Base-by-base conservation (phyloP, 257 asterid genomes). In the Solanum pinnatisectum region DNA sequence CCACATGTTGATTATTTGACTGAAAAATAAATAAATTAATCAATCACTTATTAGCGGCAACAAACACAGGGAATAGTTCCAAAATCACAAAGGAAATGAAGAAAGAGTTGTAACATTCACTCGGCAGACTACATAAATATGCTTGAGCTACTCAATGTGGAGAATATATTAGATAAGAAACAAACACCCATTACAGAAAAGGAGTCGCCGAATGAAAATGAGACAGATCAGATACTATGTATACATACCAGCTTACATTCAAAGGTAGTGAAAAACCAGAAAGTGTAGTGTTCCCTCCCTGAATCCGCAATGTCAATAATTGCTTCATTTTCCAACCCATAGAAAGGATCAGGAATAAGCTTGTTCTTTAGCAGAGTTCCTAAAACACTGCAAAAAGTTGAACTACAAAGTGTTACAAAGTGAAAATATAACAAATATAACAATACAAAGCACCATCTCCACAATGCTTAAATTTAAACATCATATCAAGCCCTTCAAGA, bases 271-370 rank as follows among this genome's bases (percentile, higher is more conserved):
- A 94, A 96, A 93, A 96, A 97, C 99, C 99, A 97, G 96, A 96
- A 95, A 78, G 99, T 96, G 91, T 96, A 97, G 88, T 96, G 89
- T 39, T 94, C 98, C 94, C 99, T 94, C 88, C 99, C 99, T 1
- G 99, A 97, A 88, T 94, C 95, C 16, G 93, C 98, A 86, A 97
- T 96, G 87, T 97, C 99, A 82, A 97, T 63, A 81, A 97, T 97
- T 56, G 96, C 35, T 94, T 94, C 95, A 79, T 97, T 97, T 89
- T 90, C 94, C 93, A 97, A 91, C 87, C 99, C 99, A 87, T 95
- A 97, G 88, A 97, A 97, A 77, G 99, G 99, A 88, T 97, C 99
- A 56, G 98, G 98, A 68, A 96, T 94, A 16, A 91, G 93, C 90
- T 95, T 93, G 90, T 96, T 97, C 93, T 94, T 94, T 92, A 96